Evolutionary conservation across 1,284 basidiomycete species (phyloP).

Genomic region (Dichomitus squalens): DNA sequence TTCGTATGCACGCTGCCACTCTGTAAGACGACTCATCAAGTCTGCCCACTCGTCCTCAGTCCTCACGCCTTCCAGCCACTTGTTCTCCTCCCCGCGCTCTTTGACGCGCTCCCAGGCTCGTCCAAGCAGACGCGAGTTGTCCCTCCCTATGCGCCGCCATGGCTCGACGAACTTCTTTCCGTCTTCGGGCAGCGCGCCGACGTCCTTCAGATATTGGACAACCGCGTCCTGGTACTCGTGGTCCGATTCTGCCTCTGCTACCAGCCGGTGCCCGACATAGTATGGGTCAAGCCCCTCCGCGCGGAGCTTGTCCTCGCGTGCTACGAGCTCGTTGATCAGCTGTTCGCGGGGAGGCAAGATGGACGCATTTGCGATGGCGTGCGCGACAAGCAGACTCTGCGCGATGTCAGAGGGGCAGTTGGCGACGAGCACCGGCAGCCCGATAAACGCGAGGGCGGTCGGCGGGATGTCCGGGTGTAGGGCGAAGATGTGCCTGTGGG

Average conservation of each 20-base stretch:
- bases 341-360: conserved; percentile 43
- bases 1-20: conserved; percentile 52
- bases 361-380: conserved; percentile 45
- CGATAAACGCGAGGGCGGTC: conserved; percentile 56
- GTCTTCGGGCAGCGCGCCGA: conserved; percentile 42
- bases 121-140: conserved; percentile 37
- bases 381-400: conserved; percentile 49
- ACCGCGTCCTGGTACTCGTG: conserved; percentile 53
- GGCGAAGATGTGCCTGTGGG: conserved; percentile 55
- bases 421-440: conserved; percentile 46
- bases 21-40: conserved; percentile 46
- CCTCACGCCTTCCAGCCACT: conserved; percentile 41
- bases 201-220: conserved; percentile 45
- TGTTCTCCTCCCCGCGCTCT: conserved; percentile 35
- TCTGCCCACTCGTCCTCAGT: conserved; percentile 51
- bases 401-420: conserved; percentile 55
- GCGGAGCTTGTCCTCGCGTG: conserved; percentile 42
- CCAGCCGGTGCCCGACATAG: conserved; percentile 48
- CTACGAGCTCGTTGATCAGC: conserved; percentile 44
- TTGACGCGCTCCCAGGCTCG: conserved; percentile 50
- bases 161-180: conserved; percentile 49
- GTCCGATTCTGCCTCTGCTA: conserved; percentile 37
- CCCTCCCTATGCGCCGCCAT: conserved; percentile 45
- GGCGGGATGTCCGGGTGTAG: conserved; percentile 47
- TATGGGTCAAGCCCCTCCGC: conserved; percentile 49